Conservation (phyloP, 805 yeast species). For the Yamadazyma akitaensis region DNA sequence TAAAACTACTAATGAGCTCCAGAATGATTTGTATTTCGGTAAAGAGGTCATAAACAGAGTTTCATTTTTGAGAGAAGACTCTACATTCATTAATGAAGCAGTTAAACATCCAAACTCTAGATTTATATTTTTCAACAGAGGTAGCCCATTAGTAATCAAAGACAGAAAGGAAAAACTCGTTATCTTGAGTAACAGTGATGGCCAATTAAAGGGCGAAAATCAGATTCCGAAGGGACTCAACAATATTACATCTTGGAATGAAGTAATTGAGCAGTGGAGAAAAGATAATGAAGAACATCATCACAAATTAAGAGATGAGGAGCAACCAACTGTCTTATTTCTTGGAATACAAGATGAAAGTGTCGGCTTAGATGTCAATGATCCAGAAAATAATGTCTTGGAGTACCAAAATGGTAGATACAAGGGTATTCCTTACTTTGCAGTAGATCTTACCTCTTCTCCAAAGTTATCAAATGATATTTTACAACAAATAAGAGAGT, state of each 20-base stretch:
- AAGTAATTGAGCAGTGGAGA: constrained; percentile 21
- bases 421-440: constrained; percentile 62
- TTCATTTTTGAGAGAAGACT: constrained; percentile 58
- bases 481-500: constrained; percentile 15
- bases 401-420: constrained; percentile 43
- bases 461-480: constrained; percentile 39
- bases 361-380: constrained; percentile 33
- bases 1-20: constrained; percentile 15
- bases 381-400: constrained; percentile 14
- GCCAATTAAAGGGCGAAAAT: constrained; percentile 20
- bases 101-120: constrained; percentile 45
- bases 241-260: constrained; percentile 16
- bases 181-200: constrained; percentile 32
- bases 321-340: constrained; percentile 39
- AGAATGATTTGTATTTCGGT: constrained; percentile 37
- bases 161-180: constrained; percentile 28
- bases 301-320: constrained; percentile 37
- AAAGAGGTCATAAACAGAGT: constrained; percentile 60
- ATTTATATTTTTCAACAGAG: constrained; percentile 42
- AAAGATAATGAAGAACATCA: constrained; percentile 32
- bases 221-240: constrained; percentile 21
- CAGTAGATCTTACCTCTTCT: constrained; percentile 53
- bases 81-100: constrained; percentile 46
- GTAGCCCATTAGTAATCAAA: constrained; percentile 32
- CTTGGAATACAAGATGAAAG: constrained; percentile 47